These are phyloP conservation scores for Hymenoscyphus infarciens DNA, from an alignment of 2,329 filamentous ascomycete species.

Conservation along the genomic window DNA sequence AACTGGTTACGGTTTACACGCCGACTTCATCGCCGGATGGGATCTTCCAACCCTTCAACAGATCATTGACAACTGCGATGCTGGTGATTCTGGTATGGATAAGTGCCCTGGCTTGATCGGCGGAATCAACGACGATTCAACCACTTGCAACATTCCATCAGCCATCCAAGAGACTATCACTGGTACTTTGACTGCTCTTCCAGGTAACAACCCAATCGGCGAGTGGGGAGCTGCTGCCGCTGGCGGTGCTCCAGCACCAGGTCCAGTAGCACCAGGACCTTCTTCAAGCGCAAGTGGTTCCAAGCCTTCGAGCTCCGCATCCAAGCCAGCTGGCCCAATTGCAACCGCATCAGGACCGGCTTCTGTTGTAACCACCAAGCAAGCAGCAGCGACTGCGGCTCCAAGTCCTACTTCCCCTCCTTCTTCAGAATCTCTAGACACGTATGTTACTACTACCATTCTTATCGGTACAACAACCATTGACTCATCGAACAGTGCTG, in stretches of 20 bases:
- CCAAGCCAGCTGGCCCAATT: constrained; percentile 9
- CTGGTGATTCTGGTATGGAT: constrained; percentile 57
- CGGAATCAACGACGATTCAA: constrained; percentile 46
- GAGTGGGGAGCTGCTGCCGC: constrained; percentile 42
- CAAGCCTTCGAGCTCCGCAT: constrained; percentile 8
- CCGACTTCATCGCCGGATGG: constrained; percentile 79
- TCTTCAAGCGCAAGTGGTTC: constrained; percentile 11
- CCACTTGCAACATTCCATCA: constrained; percentile 49
- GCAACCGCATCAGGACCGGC: not conserved
- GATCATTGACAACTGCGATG: constrained; percentile 69
- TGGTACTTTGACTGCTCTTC: constrained; percentile 46
- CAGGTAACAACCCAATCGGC: constrained; percentile 53
- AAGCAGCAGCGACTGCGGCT: not conserved
- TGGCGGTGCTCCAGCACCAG: constrained; percentile 4
- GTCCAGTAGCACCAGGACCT: constrained; percentile 9
- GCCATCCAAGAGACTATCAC: constrained; percentile 45
- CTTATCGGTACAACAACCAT: not conserved
- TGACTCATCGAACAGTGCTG: constrained; percentile 4
- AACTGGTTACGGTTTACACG: constrained; percentile 72
- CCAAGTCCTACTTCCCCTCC: constrained; percentile 10
- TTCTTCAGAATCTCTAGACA: constrained; percentile 17
- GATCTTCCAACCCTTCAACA: constrained; percentile 63
- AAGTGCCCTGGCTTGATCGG: constrained; percentile 56
- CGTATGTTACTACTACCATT: not conserved
- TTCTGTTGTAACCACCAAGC: not conserved